These are phyloP conservation scores for Chiua sp. DNA, from an alignment of 1,284 basidiomycete species.

Conservation along the genomic window DNA sequence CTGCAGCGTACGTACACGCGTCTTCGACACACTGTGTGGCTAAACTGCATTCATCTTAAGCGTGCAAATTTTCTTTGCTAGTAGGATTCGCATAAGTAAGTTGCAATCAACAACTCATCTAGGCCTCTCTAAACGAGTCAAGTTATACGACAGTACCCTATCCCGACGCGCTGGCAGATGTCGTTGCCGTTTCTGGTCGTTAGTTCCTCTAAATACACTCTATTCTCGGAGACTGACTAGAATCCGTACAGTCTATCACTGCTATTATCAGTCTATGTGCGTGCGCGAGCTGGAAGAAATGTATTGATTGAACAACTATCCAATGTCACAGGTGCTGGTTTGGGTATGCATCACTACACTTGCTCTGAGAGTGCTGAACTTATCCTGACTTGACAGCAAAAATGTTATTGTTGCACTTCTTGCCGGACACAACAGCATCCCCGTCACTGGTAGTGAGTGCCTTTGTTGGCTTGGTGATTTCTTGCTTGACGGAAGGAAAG, in stretches of 20 bases:
- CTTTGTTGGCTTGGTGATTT: neutral
- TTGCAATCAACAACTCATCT: neutral
- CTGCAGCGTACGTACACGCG: constrained; percentile 5
- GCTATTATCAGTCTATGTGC: constrained; percentile 1
- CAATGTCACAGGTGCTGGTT: constrained; percentile 3
- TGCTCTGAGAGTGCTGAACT: neutral
- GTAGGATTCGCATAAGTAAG: constrained; percentile 13
- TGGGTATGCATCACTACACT: constrained; percentile 5
- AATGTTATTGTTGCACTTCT: constrained; percentile 1
- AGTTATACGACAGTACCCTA: constrained; percentile 9
- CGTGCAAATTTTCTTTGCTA: constrained; percentile 7
- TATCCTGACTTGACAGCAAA: neutral
- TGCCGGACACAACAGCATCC: neutral
- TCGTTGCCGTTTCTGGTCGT: constrained; percentile 9
- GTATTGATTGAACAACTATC: neutral
- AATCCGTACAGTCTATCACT: constrained; percentile 1
- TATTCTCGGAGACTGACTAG: neutral
- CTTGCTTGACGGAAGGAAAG: neutral
- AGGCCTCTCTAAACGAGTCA: neutral
- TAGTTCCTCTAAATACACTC: neutral
- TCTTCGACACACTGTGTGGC: neutral
- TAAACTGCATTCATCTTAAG: neutral
- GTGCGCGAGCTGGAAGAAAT: neutral
- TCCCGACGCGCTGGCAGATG: constrained; percentile 1
- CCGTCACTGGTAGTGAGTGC: neutral